Evolutionary conservation across 2,329 filamentous ascomycete genomes (phyloP), one percentile per base, ranked within the genome.

Genomic region (Fusarium sp.): DNA sequence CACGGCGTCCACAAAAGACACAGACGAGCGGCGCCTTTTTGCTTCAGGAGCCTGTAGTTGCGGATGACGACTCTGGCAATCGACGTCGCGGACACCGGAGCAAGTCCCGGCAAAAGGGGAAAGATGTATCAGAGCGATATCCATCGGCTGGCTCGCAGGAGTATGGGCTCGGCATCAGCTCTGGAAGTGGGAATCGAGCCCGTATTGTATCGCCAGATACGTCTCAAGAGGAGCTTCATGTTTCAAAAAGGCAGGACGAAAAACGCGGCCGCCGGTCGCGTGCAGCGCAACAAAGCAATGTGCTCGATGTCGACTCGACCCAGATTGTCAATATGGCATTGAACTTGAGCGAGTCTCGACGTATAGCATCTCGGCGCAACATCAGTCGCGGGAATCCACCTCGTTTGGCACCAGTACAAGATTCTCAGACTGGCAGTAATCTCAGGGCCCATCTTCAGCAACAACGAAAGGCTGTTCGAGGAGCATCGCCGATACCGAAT

Each of bases 261-360:
- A 62, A 61, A 21, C 56, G 57, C 36, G 57, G 57, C 13, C 57
- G 57, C 39, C 61, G 51, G 48, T 63, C 58, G 36, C 52, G 60
- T 4, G 32, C 57, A 43, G 21, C 58, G 3, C 70, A 67, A 23
- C 58, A 61, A 14, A 56, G 48, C 21, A 47, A 72, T 13, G 67
- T 74, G 6, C 72, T 90, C 17, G 87, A 92, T 68, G 82, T 90
- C 57, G 93, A 97, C 70, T 90, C 93, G 8, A 86, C 89, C 4
- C 91, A 97, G 74, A 96, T 98, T 63, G 92, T 98, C 37, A 93
- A 93, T 70, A 91, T 98, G 84, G 94, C 94, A 2, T 77, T 98
- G 67, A 95, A 89, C 63, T 77, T 98, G 45, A 96, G 91, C 78
- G 92, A 97, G 75, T 91, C 89, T 70, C 86, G 87, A 63, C 86